Percentiles rank a stretch among this genome's conserved stretches.
phyloP scores from a whole-genome alignment of 108 stramenopile genomes.

The Nannochloropsis oceanica region DNA sequence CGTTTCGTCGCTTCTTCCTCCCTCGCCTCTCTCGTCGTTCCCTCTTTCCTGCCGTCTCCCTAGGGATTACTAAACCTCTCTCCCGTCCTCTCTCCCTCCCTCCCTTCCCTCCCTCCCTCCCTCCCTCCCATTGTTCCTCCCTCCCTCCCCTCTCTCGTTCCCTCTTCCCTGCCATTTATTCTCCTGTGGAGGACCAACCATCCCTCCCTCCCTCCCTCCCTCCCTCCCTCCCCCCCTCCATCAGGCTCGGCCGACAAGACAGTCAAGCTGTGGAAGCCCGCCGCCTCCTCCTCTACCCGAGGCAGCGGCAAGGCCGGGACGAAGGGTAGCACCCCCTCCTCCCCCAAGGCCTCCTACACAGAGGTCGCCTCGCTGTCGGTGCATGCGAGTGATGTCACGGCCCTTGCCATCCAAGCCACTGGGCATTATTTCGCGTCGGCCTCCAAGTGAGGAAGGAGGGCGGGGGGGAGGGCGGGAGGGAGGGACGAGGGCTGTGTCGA shows the following conservation, averaged over 20 bases:
- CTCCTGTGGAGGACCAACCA: no score
- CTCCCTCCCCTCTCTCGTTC: neutral
- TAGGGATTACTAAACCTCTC: no score
- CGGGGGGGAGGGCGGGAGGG: no score
- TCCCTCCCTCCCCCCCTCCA: neutral
- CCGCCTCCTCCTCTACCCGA: no score
- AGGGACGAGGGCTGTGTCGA: no score
- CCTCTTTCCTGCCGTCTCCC: no score
- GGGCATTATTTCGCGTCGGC: neutral
- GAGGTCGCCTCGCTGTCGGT: neutral
- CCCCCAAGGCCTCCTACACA: neutral
- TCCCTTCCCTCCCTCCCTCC: neutral
- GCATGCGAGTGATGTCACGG: neutral
- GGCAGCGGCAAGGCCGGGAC: neutral
- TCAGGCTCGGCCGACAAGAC: neutral
- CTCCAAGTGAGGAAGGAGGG: neutral
- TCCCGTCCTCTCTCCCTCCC: no score
- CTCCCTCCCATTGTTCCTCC: neutral
- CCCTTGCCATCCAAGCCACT: neutral
- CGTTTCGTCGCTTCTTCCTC: no score
- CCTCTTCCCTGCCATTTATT: neutral
- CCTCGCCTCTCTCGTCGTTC: no score
- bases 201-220: neutral
- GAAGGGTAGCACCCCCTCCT: neutral
- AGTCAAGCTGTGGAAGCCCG: neutral